These are phyloP conservation scores for Quillaja saponaria DNA, from an alignment of 306 rosid species.

Conservation along the genomic window DNA sequence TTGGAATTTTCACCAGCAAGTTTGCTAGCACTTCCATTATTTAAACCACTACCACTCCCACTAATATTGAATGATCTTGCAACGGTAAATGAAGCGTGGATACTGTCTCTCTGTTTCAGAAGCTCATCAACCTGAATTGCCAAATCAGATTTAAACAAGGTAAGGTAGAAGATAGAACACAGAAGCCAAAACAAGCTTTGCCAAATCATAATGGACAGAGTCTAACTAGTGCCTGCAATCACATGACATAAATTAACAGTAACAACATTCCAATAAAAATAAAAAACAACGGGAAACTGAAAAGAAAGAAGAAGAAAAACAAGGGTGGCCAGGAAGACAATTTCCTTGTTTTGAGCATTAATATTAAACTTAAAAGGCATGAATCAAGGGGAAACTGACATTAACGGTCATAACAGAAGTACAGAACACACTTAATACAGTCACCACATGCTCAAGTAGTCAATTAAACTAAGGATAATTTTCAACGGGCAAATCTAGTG, in stretches of 20 bases:
- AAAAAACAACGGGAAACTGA: not conserved
- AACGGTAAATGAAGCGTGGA: conserved; percentile 77
- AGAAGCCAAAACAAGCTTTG: not conserved
- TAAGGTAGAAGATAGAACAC: conserved; percentile 4
- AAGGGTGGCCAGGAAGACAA: no score
- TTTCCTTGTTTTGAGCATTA: no score
- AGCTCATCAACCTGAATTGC: conserved; percentile 86
- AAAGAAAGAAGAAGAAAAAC: not conserved
- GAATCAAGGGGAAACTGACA: no score
- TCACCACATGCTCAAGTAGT: conserved; percentile 14
- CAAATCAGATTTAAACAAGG: conserved; percentile 3
- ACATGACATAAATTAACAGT: no score
- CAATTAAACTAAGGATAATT: conserved; percentile 17
- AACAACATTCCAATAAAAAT: no score
- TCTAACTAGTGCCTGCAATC: conserved; percentile 2
- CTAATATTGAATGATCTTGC: conserved; percentile 33
- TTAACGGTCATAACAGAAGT: conserved; percentile 10
- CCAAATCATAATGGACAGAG: not conserved
- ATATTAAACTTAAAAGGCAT: no score
- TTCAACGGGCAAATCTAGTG: no score
- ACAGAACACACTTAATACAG: conserved; percentile 8
- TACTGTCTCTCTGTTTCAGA: conserved; percentile 83
- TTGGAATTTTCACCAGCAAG: conserved; percentile 59
- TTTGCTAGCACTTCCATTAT: conserved; percentile 83
- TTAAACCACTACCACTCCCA: conserved; percentile 48